phyloP scores from a whole-genome alignment of 2,329 filamentous ascomycete genomes.

The Aphanocladium album region DNA sequence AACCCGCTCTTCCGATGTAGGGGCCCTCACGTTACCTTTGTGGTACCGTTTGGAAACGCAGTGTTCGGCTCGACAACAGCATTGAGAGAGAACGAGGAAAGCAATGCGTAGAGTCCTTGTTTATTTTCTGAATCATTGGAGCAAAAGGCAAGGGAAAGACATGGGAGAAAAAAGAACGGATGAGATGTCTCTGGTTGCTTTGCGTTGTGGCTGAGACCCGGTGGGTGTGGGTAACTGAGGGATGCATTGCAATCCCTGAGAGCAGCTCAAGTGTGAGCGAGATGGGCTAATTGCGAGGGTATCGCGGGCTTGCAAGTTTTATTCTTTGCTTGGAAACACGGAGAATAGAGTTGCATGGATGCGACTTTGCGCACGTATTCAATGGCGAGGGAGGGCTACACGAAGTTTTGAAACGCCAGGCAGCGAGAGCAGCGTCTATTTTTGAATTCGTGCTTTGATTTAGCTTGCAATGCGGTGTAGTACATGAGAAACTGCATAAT shows the following conservation, averaged over 20 bases:
- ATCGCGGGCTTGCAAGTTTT: not conserved
- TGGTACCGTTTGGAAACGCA: slow-evolving; percentile 6
- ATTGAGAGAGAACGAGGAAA: not conserved
- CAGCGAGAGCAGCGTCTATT: not conserved
- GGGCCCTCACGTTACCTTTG: slow-evolving; percentile 5
- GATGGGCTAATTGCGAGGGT: not conserved
- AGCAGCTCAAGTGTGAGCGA: not conserved
- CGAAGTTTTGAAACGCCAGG: not conserved
- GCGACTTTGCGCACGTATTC: not conserved
- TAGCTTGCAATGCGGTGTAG: not conserved
- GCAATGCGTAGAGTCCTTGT: not conserved
- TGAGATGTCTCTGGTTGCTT: not conserved
- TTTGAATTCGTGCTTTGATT: not conserved
- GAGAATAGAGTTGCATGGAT: not conserved
- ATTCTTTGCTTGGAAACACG: not conserved
- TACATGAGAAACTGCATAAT: no score
- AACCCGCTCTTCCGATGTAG: not conserved
- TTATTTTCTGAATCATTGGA: not conserved
- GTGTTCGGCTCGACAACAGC: not conserved
- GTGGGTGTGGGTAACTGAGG: not conserved
- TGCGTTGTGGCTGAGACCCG: slow-evolving; percentile 8
- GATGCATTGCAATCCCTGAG: no score
- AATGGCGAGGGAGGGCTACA: not conserved
- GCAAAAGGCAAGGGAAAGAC: not conserved
- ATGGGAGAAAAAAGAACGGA: not conserved